phyloP scores from a whole-genome alignment of 495 filamentous ascomycete genomes.

The Evansstolkia leycettana region DNA sequence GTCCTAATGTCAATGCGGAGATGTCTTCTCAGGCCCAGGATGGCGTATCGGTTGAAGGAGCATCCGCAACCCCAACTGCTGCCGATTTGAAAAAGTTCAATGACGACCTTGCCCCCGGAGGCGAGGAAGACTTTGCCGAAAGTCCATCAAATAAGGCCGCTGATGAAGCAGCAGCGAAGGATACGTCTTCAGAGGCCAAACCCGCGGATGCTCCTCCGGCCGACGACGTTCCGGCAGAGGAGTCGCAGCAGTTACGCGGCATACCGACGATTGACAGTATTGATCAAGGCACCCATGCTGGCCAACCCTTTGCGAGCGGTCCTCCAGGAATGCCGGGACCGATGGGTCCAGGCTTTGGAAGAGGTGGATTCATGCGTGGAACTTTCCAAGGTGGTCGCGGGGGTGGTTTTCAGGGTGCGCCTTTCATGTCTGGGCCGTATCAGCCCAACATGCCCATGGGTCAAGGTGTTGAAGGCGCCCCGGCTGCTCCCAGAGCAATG shows the following conservation, averaged over 20 bases:
- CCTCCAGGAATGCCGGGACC: slow-evolving; percentile 10
- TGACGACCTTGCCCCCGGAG: slow-evolving; percentile 18
- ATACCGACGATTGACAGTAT: slow-evolving; percentile 36
- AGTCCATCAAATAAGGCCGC: slow-evolving; percentile 7
- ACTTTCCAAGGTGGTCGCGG: slow-evolving; percentile 15
- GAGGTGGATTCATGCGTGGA: slow-evolving; percentile 25
- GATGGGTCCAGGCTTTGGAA: slow-evolving; percentile 23
- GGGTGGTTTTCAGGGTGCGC: slow-evolving; percentile 16
- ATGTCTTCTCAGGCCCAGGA: slow-evolving; percentile 16
- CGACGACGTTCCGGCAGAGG: slow-evolving; percentile 3
- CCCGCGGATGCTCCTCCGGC: slow-evolving; percentile 1
- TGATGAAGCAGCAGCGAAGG: slow-evolving; percentile 1
- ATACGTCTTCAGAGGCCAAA: slow-evolving; percentile 1
- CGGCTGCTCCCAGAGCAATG: slow-evolving; percentile 89
- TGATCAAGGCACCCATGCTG: slow-evolving; percentile 15
- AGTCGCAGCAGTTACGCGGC: slow-evolving; percentile 21
- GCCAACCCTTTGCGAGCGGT: slow-evolving; percentile 4
- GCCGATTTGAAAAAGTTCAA: slow-evolving; percentile 15
- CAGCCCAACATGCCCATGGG: slow-evolving; percentile 26
- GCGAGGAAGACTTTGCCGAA: slow-evolving; percentile 12
- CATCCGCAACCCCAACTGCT: slow-evolving; percentile 6
- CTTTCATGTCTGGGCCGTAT: slow-evolving; percentile 10
- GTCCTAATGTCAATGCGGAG: slow-evolving; percentile 9
- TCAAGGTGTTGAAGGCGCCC: slow-evolving; percentile 63
- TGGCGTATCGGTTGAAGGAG: slow-evolving; percentile 6